Evolutionary conservation across 2,329 filamentous ascomycete species (phyloP), one percentile per base, ranked within the genome.

Genomic region (Ustilaginoidea virens): DNA sequence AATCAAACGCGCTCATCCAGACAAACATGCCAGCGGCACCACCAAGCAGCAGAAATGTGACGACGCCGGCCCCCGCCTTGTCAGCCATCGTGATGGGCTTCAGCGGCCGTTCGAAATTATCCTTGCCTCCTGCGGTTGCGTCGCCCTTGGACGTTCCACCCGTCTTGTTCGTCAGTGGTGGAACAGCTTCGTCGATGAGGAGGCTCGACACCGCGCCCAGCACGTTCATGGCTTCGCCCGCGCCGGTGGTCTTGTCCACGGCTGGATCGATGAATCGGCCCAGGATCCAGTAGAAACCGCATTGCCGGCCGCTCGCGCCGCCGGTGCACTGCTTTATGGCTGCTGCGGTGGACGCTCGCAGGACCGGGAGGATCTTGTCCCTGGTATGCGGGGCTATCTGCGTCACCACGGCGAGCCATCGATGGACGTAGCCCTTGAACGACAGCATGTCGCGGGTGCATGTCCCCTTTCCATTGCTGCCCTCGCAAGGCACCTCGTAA

Each of bases 361-460:
- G 56, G 18, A 69, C 61, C 1, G 70, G 63, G 32, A 67, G 52
- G 38, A 83, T 72, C 11, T 45, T 53, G 1, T 61, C 51, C 23
- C 51, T 51, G 1, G 67, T 72, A 25, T 61, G 63, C 0, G 78
- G 76, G 1, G 70, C 74, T n/a, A 81, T 32, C 38, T 75, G 61
- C 2, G 69, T 64, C 1, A 67, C 61, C 14, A 65, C 60, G 4
- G 68, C 60, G 39, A 82, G 56, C 71, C 74, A 80, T 23, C 73
- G 66, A 39, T 72, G 63, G 12, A 80, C 57, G 33, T 75, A 74
- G 22, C 75, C 76, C 51, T 81, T 81, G 65, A 78, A 85, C 2
- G 70, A 69, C 34, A 69, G 52, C 60, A 83, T 79, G 42, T 87
- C 81, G 27, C 67, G 61, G 33, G 74, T 74, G 57, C 81, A 87